Conservation (phyloP, 495 filamentous ascomycete genomes). For the Pseudevernia furfuracea region DNA sequence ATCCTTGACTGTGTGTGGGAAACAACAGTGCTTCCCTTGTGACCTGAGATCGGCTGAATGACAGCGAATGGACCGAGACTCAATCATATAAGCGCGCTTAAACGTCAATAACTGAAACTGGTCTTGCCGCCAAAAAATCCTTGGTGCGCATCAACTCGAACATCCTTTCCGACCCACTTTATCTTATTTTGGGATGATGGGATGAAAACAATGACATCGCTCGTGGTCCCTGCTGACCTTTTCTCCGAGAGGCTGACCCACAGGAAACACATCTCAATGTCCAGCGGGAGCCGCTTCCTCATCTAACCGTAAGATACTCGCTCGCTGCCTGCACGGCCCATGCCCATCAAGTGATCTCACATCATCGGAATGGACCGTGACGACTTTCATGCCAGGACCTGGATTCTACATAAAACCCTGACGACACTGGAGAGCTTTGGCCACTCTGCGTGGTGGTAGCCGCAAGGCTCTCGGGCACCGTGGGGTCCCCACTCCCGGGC, state of each 20-base stretch:
- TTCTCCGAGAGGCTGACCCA: background rate
- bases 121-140: conserved; percentile 11
- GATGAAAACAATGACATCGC: background rate
- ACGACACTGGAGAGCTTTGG: conserved; percentile 12
- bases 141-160: conserved; percentile 19
- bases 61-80: conserved; percentile 6
- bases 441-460: conserved; percentile 11
- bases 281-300: background rate
- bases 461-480: conserved; percentile 14
- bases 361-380: conserved; percentile 11
- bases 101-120: conserved; percentile 12
- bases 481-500: conserved; percentile 8
- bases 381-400: background rate
- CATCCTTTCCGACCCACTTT: conserved; percentile 11
- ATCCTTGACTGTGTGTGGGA: background rate
- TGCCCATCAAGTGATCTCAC: background rate
- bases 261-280: background rate
- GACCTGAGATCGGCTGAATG: conserved; percentile 2
- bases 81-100: conserved; percentile 21
- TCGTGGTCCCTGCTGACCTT: background rate
- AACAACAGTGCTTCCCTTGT: background rate
- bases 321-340: background rate
- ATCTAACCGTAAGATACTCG: background rate
- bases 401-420: background rate
- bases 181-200: conserved; percentile 9